Percentiles rank a stretch among this genome's conserved stretches.
These are phyloP conservation scores for Dysphania ambrosioides DNA, from an alignment of 148 eudicot species.

Conservation along the genomic window DNA sequence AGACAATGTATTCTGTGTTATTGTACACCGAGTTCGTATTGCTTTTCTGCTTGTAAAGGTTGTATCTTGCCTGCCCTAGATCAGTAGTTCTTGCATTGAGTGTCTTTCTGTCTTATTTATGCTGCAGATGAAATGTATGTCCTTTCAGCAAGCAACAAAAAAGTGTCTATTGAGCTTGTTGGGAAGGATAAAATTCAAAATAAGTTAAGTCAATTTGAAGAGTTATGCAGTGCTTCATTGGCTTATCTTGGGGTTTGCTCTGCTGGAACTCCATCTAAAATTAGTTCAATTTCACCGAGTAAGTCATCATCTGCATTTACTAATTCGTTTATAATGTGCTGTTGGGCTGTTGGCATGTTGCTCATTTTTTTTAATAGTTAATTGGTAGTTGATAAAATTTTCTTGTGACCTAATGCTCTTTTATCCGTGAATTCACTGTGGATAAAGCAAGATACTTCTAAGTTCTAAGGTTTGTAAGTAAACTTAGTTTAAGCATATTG, in stretches of 20 bases:
- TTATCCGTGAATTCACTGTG: too few species aligned
- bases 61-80: background rate
- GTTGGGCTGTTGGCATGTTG: too few species aligned
- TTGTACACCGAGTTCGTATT: too few species aligned
- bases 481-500: too few species aligned
- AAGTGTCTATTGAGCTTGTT: conserved; percentile 71
- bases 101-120: background rate
- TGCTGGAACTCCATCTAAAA: conserved; percentile 48
- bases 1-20: too few species aligned
- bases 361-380: background rate
- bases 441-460: too few species aligned
- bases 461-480: too few species aligned
- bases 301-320: conserved; percentile 28
- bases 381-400: background rate
- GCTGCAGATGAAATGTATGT: conserved; percentile 97
- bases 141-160: conserved; percentile 67
- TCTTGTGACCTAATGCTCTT: too few species aligned
- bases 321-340: background rate
- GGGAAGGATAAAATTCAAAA: conserved; percentile 85
- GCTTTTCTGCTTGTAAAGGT: background rate
- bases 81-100: background rate
- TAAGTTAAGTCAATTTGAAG: conserved; percentile 68
- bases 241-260: conserved; percentile 79
- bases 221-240: conserved; percentile 64
- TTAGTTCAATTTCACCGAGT: conserved; percentile 64